Evolutionary conservation across 83 land plant species (phyloP).

Genomic region (Isoetes engelmannii): DNA sequence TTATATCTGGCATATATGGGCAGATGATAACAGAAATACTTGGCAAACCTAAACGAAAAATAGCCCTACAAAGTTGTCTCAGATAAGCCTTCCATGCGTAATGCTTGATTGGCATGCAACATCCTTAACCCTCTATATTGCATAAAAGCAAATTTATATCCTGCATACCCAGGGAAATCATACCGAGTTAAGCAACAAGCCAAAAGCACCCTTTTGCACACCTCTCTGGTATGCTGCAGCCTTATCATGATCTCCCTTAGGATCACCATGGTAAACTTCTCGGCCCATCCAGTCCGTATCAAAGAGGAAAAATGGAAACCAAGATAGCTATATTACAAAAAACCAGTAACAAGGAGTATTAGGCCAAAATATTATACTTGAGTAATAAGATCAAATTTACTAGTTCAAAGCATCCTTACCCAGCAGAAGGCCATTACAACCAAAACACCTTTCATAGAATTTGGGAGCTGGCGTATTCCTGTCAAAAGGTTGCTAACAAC

Average conservation of each 20-base stretch:
- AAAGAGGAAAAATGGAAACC: constrained; percentile 98
- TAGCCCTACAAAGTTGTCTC: too few relatives aligned
- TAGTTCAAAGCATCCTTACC: constrained; percentile 41
- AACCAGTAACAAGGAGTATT: neutral
- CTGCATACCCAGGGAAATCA: constrained; percentile 26
- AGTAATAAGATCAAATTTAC: neutral
- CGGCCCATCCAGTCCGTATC: constrained; percentile 99
- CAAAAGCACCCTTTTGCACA: constrained; percentile 94
- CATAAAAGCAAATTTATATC: too few relatives aligned
- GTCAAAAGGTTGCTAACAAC: constrained; percentile 71
- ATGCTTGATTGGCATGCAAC: too few relatives aligned
- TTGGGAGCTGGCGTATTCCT: constrained; percentile 76
- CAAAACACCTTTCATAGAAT: constrained; percentile 84
- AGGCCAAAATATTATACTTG: neutral
- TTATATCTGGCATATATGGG: too few relatives aligned
- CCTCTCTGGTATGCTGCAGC: constrained; percentile 63
- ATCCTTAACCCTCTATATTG: too few relatives aligned
- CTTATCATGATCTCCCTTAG: constrained; percentile 45
- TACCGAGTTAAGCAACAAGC: constrained; percentile 97
- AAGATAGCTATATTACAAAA: constrained; percentile 56
- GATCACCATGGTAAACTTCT: constrained; percentile 92
- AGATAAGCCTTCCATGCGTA: too few relatives aligned
- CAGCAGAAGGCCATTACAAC: constrained; percentile 86
- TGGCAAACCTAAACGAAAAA: too few relatives aligned
- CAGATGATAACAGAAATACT: too few relatives aligned